Evolutionary conservation across 257 asterid species (phyloP), one percentile per base, ranked within the genome.

Genomic region (Penstemon davidsonii): DNA sequence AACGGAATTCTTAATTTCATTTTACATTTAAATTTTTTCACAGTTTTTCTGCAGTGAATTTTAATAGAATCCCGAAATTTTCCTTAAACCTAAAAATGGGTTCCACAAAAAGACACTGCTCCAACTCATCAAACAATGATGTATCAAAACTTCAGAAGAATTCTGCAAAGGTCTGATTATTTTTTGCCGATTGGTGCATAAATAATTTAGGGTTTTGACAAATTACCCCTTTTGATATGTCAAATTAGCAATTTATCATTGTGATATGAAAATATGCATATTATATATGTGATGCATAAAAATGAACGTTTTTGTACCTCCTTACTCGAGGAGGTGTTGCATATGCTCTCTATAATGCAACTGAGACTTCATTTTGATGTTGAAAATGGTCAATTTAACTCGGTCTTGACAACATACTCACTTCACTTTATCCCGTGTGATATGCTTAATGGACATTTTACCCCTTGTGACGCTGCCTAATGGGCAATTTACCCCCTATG

Each of bases 1-100:
- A 4, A 63, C 42, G 39, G 18, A 63, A n/a, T 19, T 18, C 10
- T 49, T 15, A 1, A 18, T 72, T 68, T 66, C 5, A 9, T 42
- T 63, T 74, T 73, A 67, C 69, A 38, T 73, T 66, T 67, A 44
- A 69, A 4, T 39, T 46, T 68, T 56, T 72, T 68, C 38, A 62
- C 77, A 82, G 83, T 60, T 72, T 71, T 53, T 64, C 57, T 77
- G 84, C 91, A 68, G 88, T 72, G 74, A 73, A 40, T 60, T 76
- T 25, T 25, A 25, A 51, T 56, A 77, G 80, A 75, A 59, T 56
- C 63, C 68, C 79, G 47, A 75, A 62, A 67, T 67, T 55, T 71
- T 69, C 43, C 73, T 60, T 69, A 66, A 81, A 54, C 71, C 68
- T 78, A 3, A 69, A 47, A 65, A 90, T 90, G 98, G 78, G 82